Evolutionary conservation across 176 grass and related monocot genomes (phyloP).

Genomic region (Aegilops speltoides): DNA sequence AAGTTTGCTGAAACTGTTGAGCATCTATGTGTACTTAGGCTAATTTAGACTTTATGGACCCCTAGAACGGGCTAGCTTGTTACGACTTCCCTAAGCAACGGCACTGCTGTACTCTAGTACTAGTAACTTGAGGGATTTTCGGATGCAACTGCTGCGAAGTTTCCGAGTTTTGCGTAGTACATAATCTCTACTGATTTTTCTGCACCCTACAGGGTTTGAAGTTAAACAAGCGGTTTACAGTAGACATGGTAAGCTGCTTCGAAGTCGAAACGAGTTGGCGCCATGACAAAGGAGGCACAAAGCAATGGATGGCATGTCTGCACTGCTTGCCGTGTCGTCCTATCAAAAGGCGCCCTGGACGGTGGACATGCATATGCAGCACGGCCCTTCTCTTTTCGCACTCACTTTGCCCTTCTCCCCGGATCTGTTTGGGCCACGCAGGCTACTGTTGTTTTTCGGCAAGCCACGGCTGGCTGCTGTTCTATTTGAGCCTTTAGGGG

Average conservation of each 20-base stretch:
- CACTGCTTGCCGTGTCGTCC: neutral
- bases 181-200: neutral
- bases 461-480: neutral
- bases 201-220: neutral
- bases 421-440: neutral
- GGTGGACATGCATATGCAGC: neutral
- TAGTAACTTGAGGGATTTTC: no score
- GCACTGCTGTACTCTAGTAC: no score
- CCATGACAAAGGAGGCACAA: neutral
- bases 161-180: neutral
- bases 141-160: neutral
- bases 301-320: neutral
- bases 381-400: neutral
- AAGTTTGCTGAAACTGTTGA: neutral
- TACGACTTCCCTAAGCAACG: neutral
- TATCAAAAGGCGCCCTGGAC: neutral
- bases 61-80: neutral
- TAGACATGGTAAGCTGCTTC: neutral
- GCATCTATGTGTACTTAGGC: neutral
- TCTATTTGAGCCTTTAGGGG: constrained; percentile 19
- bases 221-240: no score
- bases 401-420: neutral
- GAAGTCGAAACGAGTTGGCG: neutral
- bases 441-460: neutral
- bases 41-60: neutral